Percentiles rank a stretch among this genome's conserved stretches.
phyloP scores from a whole-genome alignment of 768 basidiomycete species.

The Boletus speciosus region DNA sequence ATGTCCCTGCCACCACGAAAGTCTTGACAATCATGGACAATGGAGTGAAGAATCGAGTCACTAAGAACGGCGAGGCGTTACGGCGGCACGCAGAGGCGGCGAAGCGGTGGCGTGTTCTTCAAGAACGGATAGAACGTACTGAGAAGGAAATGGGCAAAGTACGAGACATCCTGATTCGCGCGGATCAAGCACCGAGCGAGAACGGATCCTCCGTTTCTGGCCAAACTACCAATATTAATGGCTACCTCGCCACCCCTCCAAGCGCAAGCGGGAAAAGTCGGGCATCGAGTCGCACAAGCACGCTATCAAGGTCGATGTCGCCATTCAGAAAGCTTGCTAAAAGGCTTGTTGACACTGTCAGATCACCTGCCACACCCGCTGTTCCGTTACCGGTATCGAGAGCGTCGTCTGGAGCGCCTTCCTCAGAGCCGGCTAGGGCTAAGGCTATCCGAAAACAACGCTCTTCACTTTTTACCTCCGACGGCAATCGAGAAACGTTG shows the following conservation, averaged over 20 bases:
- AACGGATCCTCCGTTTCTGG: conserved; percentile 68
- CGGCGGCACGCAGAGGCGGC: conserved; percentile 87
- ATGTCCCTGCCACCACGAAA: conserved; percentile 90
- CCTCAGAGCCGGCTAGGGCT: conserved; percentile 50
- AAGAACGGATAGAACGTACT: conserved; percentile 75
- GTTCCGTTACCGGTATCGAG: conserved; percentile 46
- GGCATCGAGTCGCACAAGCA: conserved; percentile 36
- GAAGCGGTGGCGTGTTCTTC: conserved; percentile 77
- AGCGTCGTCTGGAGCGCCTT: conserved; percentile 38
- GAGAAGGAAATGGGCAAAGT: conserved; percentile 79
- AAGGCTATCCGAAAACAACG: conserved; percentile 49
- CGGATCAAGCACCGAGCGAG: conserved; percentile 59
- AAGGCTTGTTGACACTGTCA: conserved; percentile 53
- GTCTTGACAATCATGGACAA: conserved; percentile 93
- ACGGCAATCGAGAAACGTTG: conserved; percentile 40
- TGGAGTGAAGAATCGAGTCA: conserved; percentile 88
- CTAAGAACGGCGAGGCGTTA: conserved; percentile 94
- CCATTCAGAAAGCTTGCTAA: conserved; percentile 77
- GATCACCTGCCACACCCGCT: conserved; percentile 38
- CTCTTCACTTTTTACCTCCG: conserved; percentile 57
- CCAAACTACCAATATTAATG: conserved; percentile 41
- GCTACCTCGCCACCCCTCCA: conserved; percentile 64
- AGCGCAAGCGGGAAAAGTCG: conserved; percentile 44
- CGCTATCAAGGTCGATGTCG: conserved; percentile 73
- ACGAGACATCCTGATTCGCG: conserved; percentile 52